Evolutionary conservation across 177 flowering plant genomes (phyloP), one percentile per base, ranked within the genome.

Genomic region (Telopea speciosissima): DNA sequence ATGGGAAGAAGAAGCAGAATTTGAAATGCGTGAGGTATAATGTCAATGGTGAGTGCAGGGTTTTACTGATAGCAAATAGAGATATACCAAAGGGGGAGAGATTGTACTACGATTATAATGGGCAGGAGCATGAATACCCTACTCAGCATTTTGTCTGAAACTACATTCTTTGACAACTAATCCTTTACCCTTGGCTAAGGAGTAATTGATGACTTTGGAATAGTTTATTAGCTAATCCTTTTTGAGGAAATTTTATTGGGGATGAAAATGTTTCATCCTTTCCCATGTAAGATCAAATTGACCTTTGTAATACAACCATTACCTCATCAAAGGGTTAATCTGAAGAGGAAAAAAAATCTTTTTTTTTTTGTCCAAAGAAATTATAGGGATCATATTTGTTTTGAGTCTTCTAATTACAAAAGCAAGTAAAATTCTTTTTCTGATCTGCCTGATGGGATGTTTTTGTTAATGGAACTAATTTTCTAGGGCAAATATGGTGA

Each of bases 1-100:
- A 87, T 12, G 97, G 99, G 62, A 95, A 73, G 75, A 95, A 83
- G 90, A 95, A 92, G 82, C 97, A 88, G 81, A 94, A 94, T 76
- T 79, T 92, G 3, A 94, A 94, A 76, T 92, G 99, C 71, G 93
- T 92, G 68, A 85, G 97, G 70, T 94, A 67, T 31, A 70, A 85
- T 75, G 90, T 92, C 28, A 70, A 88, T 76, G 97, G 99, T 0
- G 92, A 94, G 76, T 79, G 87, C 56, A 80, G 97, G 14, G 99
- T 88, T 40, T 68, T 94, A 58, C 78, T 94, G 74, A 79, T 94
- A 67, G 96, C 99, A 40, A 85, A 80, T 77, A 83, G 99, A 75
- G 97, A 90, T 76, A 92, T 94, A 73, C 28, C 72, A 0, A 92
- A 86, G 81, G 97, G 99, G 16, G 97, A 92, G 81, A 87, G 96